Evolutionary conservation across 2,329 filamentous ascomycete species (phyloP), one percentile per base, ranked within the genome.

Genomic region (Venturia effusa): DNA sequence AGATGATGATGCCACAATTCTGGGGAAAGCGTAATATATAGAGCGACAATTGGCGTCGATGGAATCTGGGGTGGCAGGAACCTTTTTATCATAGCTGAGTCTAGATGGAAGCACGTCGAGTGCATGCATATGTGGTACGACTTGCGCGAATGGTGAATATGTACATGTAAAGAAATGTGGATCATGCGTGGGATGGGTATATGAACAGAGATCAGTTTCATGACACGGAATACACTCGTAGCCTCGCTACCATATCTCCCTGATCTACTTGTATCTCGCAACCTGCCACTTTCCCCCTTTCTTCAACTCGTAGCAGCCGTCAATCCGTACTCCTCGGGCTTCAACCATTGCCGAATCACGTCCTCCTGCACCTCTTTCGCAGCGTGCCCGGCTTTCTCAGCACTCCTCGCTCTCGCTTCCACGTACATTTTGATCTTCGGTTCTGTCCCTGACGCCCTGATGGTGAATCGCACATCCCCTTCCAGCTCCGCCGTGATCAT

Each of bases 391-490:
- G 80, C 80, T 61, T 73, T 72, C 24, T 74, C 74, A 17, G 74
- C 73, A 13, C 72, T 77, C 54, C 70, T 70, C 2, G 74, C 78
- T 61, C 73, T 76, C 54, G 76, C 79, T 67, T 83, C 81, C 61
- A 83, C 80, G 67, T 83, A 83, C 57, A 83, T 68, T 71, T 88
- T 88, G 66, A 88, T 85, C 76, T 88, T 88, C 0, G 85, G 85
- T 71, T 88, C 85, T 1, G 85, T 88, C 1, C 84, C 84, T 1
- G 83, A 86, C 0, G 80, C 83, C 68, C 84, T 74, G 27, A 85
- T 77, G 1, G 84, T 87, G 68, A 86, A 85, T 30, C 81, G 78
- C 15, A 85, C 77, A 17, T 75, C 75, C 24, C 79, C 79, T 34
- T 83, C 79, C 48, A 87, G 71, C 75, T 84, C 84, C 65, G 77